Conservation (phyloP, 2,329 filamentous ascomycete species). For the Geosmithia flava region DNA sequence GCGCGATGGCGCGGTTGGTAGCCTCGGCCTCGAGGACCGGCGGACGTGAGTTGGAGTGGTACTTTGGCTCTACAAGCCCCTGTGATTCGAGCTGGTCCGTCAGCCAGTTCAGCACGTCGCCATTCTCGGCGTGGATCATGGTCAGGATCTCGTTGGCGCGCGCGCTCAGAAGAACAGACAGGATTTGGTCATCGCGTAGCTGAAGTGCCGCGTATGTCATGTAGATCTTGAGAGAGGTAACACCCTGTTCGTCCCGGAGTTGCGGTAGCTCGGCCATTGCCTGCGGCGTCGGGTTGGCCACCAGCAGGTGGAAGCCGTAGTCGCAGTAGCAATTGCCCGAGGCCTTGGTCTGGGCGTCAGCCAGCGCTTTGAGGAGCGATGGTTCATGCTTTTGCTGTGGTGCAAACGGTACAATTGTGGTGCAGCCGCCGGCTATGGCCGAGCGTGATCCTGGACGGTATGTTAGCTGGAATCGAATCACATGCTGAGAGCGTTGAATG, state of each 20-base stretch:
- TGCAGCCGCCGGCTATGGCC: conserved; percentile 45
- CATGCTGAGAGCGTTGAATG: neutral
- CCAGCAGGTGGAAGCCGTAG: conserved; percentile 42
- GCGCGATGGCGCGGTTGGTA: conserved; percentile 36
- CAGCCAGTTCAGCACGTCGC: conserved; percentile 40
- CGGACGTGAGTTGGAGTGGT: conserved; percentile 35
- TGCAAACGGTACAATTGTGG: conserved; percentile 46
- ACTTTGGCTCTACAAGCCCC: conserved; percentile 33
- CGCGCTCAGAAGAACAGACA: conserved; percentile 32
- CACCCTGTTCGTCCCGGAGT: conserved; percentile 20
- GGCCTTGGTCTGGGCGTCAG: conserved; percentile 32
- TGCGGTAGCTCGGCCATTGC: conserved; percentile 26
- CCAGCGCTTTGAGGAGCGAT: conserved; percentile 30
- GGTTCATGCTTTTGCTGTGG: conserved; percentile 33
- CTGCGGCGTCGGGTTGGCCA: conserved; percentile 27
- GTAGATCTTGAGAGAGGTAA: conserved; percentile 37
- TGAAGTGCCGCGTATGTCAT: conserved; percentile 39
- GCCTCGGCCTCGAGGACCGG: conserved; percentile 37
- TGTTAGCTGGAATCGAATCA: neutral
- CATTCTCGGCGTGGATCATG: conserved; percentile 43
- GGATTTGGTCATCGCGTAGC: conserved; percentile 33
- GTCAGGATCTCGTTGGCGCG: conserved; percentile 38
- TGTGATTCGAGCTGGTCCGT: conserved; percentile 36
- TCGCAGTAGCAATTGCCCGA: conserved; percentile 36
- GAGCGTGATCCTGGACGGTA: conserved; percentile 28